phyloP scores from a whole-genome alignment of 306 rosid species.

The Casuarina glauca region DNA sequence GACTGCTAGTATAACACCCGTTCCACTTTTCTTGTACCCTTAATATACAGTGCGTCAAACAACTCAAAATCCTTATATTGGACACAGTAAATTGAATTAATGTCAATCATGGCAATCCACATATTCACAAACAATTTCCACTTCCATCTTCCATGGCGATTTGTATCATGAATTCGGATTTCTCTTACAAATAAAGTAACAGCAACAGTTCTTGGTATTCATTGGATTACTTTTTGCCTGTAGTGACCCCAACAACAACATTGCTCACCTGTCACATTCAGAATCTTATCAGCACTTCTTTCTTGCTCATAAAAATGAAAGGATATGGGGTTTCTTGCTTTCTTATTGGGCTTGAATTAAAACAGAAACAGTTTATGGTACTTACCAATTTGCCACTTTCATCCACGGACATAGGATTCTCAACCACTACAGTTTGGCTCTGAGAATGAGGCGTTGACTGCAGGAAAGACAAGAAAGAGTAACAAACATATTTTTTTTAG shows the following conservation, averaged over 20 bases:
- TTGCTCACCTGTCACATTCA: conserved; percentile 83
- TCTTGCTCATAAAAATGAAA: conserved; percentile 9
- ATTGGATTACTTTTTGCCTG: conserved; percentile 64
- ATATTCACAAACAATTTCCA: conserved; percentile 35
- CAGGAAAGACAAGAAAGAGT: conserved; percentile 25
- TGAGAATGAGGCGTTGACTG: conserved; percentile 64
- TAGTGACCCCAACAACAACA: conserved; percentile 92
- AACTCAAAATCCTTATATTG: conserved; percentile 17
- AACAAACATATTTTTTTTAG: neutral
- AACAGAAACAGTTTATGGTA: conserved; percentile 15
- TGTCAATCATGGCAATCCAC: conserved; percentile 19
- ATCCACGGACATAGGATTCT: conserved; percentile 94
- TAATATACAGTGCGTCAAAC: conserved; percentile 13
- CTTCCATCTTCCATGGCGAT: conserved; percentile 11
- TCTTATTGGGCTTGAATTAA: neutral
- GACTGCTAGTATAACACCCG: neutral
- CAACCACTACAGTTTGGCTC: conserved; percentile 92
- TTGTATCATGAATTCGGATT: conserved; percentile 10
- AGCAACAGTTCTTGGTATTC: neutral
- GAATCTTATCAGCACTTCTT: conserved; percentile 14
- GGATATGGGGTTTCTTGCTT: neutral
- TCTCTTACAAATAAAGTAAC: conserved; percentile 13
- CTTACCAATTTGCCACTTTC: conserved; percentile 95
- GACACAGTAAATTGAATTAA: conserved; percentile 18
- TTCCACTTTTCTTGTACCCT: neutral